phyloP scores from a whole-genome alignment of 257 asterid genomes.

The Cordia subcordata region DNA sequence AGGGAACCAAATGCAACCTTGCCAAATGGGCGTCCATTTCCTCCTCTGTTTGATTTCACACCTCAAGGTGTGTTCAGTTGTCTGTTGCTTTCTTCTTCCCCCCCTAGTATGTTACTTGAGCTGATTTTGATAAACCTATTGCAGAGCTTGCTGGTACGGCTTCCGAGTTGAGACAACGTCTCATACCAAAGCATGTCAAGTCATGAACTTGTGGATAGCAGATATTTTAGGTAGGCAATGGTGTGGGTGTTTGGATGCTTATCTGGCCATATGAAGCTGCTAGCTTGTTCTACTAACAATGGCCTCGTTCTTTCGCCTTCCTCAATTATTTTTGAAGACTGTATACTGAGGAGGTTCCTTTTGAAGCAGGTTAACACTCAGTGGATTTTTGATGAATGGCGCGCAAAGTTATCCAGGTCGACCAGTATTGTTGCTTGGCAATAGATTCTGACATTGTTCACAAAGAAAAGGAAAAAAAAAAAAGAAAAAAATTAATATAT shows the following conservation, averaged over 20 bases:
- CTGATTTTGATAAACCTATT: constrained; percentile 8
- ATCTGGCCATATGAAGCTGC: constrained; percentile 3
- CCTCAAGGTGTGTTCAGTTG: constrained; percentile 50
- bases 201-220: constrained; percentile 14
- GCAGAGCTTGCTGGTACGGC: constrained; percentile 45
- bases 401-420: neutral
- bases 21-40: constrained; percentile 68
- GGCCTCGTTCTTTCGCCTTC: neutral
- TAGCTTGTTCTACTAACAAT: constrained; percentile 4
- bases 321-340: neutral
- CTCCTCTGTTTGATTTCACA: constrained; percentile 76
- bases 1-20: constrained; percentile 61
- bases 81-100: neutral
- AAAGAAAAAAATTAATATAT: no score
- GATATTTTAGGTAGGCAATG: constrained; percentile 12
- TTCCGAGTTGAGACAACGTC: constrained; percentile 37
- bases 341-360: neutral
- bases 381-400: neutral
- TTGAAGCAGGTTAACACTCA: neutral
- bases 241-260: constrained; percentile 24
- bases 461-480: no score
- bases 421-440: neutral
- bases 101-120: neutral
- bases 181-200: constrained; percentile 29
- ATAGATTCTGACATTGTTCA: neutral